Evolutionary conservation across 2,329 filamentous ascomycete species (phyloP).

Genomic region (Truncatella angustata): DNA sequence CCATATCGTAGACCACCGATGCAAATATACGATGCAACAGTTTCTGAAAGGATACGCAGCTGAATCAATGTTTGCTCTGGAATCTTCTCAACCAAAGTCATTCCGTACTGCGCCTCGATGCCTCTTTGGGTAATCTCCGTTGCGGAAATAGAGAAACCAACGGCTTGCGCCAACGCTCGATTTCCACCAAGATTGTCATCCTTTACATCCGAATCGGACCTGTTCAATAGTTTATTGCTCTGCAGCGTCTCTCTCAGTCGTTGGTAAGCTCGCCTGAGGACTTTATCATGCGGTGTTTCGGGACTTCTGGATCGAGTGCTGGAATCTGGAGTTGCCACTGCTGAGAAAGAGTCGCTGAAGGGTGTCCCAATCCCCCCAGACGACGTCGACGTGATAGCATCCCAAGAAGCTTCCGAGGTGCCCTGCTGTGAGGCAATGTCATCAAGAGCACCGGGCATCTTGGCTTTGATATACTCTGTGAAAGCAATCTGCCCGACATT

Average conservation of each 20-base stretch:
- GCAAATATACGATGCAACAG: slow-evolving; percentile 78
- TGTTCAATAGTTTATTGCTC: slow-evolving; percentile 48
- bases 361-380: slow-evolving; percentile 36
- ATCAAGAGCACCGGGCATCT: slow-evolving; percentile 38
- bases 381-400: slow-evolving; percentile 29
- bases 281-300: slow-evolving; percentile 39
- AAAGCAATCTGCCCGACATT: slow-evolving; percentile 32
- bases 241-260: slow-evolving; percentile 58
- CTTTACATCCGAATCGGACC: slow-evolving; percentile 24
- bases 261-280: slow-evolving; percentile 60
- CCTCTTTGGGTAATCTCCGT: slow-evolving; percentile 92
- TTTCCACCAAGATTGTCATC: slow-evolving; percentile 48
- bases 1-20: slow-evolving; percentile 66
- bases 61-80: slow-evolving; percentile 83
- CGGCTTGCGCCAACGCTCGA: slow-evolving; percentile 61
- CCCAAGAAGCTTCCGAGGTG: slow-evolving; percentile 40
- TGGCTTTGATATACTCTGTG: slow-evolving; percentile 34
- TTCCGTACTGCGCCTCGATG: slow-evolving; percentile 68
- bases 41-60: slow-evolving; percentile 84
- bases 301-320: slow-evolving; percentile 31
- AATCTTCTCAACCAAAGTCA: slow-evolving; percentile 78
- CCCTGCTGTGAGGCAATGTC: slow-evolving; percentile 36
- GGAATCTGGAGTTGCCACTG: slow-evolving; percentile 33
- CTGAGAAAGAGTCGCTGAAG: slow-evolving; percentile 41
- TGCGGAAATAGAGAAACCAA: slow-evolving; percentile 83